These are phyloP conservation scores for Gnaphalium uliginosum DNA, from an alignment of 129 eudicot genomes.

Conservation along the genomic window DNA sequence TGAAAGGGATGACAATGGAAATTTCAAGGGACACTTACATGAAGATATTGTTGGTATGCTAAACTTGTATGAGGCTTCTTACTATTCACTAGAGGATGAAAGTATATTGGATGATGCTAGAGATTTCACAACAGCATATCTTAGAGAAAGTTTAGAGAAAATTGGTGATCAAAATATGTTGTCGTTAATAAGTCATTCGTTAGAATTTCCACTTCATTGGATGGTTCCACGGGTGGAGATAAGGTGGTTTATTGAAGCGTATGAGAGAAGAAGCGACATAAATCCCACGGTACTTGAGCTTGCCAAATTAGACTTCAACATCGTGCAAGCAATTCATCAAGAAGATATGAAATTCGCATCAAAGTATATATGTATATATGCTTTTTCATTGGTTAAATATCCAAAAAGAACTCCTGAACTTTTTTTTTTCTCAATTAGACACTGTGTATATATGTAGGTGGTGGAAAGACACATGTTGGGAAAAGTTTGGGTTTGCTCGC, in stretches of 20 bases:
- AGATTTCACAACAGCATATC: constrained; percentile 28
- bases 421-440: background rate
- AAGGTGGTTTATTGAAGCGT: constrained; percentile 40
- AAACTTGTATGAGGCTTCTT: constrained; percentile 49
- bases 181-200: constrained; percentile 34
- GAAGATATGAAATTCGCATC: constrained; percentile 36
- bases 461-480: constrained; percentile 30
- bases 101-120: constrained; percentile 39
- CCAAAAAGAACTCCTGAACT: no score
- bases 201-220: constrained; percentile 48
- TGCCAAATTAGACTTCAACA: constrained; percentile 54
- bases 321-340: constrained; percentile 45
- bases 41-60: constrained; percentile 36
- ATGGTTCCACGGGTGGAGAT: constrained; percentile 38
- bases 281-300: constrained; percentile 36
- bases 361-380: constrained; percentile 25
- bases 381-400: background rate
- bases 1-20: constrained; percentile 35
- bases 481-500: constrained; percentile 30
- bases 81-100: constrained; percentile 34
- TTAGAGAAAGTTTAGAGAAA: constrained; percentile 10
- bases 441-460: constrained; percentile 22
- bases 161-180: background rate
- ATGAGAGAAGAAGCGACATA: constrained; percentile 26
- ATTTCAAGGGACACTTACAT: constrained; percentile 21